Evolutionary conservation across 441 rosid genomes (phyloP).

Genomic region (Kokia cookei): DNA sequence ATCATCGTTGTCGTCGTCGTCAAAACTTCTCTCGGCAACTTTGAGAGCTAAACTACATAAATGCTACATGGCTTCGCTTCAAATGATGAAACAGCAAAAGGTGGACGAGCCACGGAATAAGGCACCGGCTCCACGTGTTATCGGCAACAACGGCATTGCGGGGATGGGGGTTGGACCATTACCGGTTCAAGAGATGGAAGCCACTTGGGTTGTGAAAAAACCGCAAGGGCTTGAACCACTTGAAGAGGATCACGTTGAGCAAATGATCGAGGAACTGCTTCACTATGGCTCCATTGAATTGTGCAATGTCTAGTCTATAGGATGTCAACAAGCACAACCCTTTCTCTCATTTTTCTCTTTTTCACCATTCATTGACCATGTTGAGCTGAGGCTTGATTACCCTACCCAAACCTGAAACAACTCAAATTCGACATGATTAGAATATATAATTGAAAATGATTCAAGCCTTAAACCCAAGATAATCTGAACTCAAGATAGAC

Average conservation of each 20-base stretch:
- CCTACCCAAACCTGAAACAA: not conserved
- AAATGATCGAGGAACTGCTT: constrained; percentile 93
- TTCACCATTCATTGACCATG: not conserved
- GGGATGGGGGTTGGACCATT: constrained; percentile 22
- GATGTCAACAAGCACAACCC: constrained; percentile 20
- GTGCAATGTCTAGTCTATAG: constrained; percentile 21
- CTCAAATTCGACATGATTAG: not conserved
- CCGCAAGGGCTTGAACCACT: constrained; percentile 42
- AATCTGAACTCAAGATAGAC: too few relatives aligned
- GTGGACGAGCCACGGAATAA: constrained; percentile 21
- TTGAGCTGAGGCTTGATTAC: not conserved
- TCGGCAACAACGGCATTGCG: constrained; percentile 18
- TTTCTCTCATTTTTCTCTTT: constrained; percentile 10
- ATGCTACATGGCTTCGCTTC: constrained; percentile 90
- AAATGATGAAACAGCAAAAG: constrained; percentile 51
- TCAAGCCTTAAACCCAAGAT: too few relatives aligned
- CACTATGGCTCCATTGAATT: constrained; percentile 77
- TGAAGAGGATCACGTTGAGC: constrained; percentile 90
- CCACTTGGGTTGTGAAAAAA: constrained; percentile 36
- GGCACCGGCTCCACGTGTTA: constrained; percentile 15
- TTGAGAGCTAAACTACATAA: constrained; percentile 83
- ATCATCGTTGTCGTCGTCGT: constrained; percentile 66
- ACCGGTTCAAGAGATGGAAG: constrained; percentile 26
- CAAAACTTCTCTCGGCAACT: constrained; percentile 89
- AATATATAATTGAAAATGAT: too few relatives aligned